Base-by-base conservation (phyloP, 1,284 basidiomycete species). In the Heterobasidion parviporum region DNA sequence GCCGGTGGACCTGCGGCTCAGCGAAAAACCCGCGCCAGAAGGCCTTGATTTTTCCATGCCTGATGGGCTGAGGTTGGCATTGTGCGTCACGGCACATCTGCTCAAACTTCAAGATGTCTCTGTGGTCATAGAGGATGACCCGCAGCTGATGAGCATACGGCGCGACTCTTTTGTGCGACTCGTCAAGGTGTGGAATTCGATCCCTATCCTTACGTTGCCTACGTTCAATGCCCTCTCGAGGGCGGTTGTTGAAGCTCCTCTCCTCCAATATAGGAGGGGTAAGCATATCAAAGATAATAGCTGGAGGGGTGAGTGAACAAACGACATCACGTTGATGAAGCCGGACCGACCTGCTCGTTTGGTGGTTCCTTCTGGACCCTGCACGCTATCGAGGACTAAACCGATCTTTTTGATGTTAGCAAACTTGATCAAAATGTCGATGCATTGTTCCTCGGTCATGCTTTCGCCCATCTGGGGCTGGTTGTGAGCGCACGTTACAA, bases 141-240 rank as follows among this genome's bases (percentile, higher is more conserved):
- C 85, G 80, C n/a, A 87, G 65, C 45, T 87, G 81, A 55, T 78
- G 75, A 1, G 81, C 80, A 60, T 82, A 87, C 9, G 81, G 76
- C 0, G 82, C 76, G 46, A 87, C 72, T 5, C 64, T 61, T 41
- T 59, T 65, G 56, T 87, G 84, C 2, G 73, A 71, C 36, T 74
- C 68, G 60, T 83, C 71, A 20, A 87, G 64, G 26, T 71, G 70
- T 16, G 75, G 73, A 20, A 85, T 69, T 15, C 83, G 75, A 45
- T 73, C 72, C 51, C 76, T 78, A 72, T 73, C 54, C 72, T 55
- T n/a, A 74, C 62, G 34, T 14, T 32, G 18, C 35, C 43, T 52
- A 6, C 55, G 52, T n/a, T 55, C 6, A 15, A 53, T 33, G 14
- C 57, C 57, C 8, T 49, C 53, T 3, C 55, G 56, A 1, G 38